Evolutionary conservation across 805 yeast species (phyloP), one percentile per base, ranked within the genome.

Genomic region (Hanseniaspora lachancei): DNA sequence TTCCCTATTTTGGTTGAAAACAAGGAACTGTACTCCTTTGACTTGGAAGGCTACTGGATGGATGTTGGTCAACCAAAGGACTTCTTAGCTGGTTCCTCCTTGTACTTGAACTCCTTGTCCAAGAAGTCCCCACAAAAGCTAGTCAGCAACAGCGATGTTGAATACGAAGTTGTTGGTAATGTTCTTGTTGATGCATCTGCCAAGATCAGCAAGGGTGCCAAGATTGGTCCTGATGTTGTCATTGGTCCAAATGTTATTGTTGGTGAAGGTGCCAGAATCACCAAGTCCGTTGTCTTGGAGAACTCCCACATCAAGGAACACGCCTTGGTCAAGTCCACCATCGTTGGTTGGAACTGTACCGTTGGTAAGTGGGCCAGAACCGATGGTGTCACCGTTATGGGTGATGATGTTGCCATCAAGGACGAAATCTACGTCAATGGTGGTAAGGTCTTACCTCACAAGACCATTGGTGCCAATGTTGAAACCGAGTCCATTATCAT

Each of bases 11-110:
- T 93, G 66, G 97, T 95, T 62, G 95, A 86, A 74, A 76, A 84
- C 70, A 89, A 84, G 69, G 79, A 84, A 59, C 79, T 93, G 67
- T 93, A 83, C 79, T 89, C 97, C 55, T 93, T 86, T 68, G 99
- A 93, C 74, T 81, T 93, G 69, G 97, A 93, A 78, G 97, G 98
- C 63, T 93, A 82, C 86, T 93, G 99, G 99, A 93, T 93, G 98
- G 99, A 93, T 74, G 97, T 93, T 64, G 99, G 99, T 74, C 99
- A 93, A 79, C 99, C 99, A 80, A 93, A 91, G 81, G 99, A 93
- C 75, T 93, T 89, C 83, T 75, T 93, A 62, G 82, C 96, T 58
- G 99, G 99, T 73, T 87, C 97, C 66, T 82, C 89, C 64, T 77
- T 91, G 62, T 93, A 89, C 79, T 79, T 93, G 72, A 78, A 85